A percentile compares a stretch with the other conserved stretches of the same genome.
Evolutionary conservation across 306 rosid genomes (phyloP).

Genomic region (Cucumis melo): DNA sequence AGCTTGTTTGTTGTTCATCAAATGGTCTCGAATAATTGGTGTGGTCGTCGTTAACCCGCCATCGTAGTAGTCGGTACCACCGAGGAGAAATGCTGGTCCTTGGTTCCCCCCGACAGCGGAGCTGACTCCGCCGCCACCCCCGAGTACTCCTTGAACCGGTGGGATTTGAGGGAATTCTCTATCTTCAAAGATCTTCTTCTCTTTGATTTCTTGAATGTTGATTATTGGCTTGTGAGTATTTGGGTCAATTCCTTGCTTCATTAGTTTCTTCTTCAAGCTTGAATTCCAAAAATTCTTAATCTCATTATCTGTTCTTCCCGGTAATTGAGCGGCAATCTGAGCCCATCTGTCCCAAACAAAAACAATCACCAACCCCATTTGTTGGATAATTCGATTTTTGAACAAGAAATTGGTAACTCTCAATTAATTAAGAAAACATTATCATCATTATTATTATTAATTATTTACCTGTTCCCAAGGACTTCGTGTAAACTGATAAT

Average conservation of each 20-base stretch:
- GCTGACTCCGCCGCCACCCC: neutral
- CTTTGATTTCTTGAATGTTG: slow-evolving; percentile 16
- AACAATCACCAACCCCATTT: neutral
- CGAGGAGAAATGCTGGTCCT: slow-evolving; percentile 41
- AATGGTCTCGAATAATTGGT: slow-evolving; percentile 21
- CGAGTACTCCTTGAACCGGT: slow-evolving; percentile 1
- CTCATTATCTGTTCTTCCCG: slow-evolving; percentile 96
- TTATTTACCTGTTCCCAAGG: slow-evolving; percentile 62
- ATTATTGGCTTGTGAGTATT: slow-evolving; percentile 65
- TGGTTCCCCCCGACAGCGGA: slow-evolving; percentile 21
- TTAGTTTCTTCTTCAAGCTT: slow-evolving; percentile 73
- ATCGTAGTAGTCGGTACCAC: slow-evolving; percentile 30
- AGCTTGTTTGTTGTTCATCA: slow-evolving; percentile 25
- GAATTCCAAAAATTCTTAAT: slow-evolving; percentile 97
- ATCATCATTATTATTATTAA: too few relatives aligned
- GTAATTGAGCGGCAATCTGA: slow-evolving; percentile 90
- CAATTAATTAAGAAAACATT: neutral
- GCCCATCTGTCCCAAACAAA: slow-evolving; percentile 61
- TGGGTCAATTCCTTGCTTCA: slow-evolving; percentile 97
- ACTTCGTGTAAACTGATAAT: slow-evolving; percentile 71
- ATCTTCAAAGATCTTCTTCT: slow-evolving; percentile 19
- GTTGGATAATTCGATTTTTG: neutral
- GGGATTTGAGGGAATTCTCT: neutral
- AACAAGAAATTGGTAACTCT: neutral
- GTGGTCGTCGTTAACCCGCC: slow-evolving; percentile 28